Evolutionary conservation across 805 yeast genomes (phyloP).

Genomic region (Cyberlindnera xylosilytica): DNA sequence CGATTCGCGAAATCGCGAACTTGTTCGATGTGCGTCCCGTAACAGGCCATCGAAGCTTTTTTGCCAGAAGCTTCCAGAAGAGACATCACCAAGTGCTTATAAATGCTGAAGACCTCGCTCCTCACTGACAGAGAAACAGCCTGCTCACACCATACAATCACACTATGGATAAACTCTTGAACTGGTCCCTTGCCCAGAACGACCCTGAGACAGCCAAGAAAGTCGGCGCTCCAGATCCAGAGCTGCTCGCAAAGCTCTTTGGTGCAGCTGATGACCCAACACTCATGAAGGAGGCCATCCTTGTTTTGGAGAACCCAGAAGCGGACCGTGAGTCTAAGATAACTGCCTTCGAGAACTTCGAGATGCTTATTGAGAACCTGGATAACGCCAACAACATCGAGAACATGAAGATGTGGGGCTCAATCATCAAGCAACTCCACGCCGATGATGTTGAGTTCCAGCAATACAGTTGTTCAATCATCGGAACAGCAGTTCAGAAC

Average conservation of each 20-base stretch:
- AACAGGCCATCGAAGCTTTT: slow-evolving; percentile 4
- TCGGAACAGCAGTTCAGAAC: slow-evolving; percentile 93
- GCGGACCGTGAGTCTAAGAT: slow-evolving; percentile 61
- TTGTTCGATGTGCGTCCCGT: slow-evolving; percentile 3
- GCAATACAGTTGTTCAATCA: slow-evolving; percentile 62
- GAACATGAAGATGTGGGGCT: slow-evolving; percentile 76
- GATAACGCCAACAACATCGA: slow-evolving; percentile 95
- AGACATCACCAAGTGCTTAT: not conserved
- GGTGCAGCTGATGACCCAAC: slow-evolving; percentile 82
- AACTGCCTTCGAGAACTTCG: slow-evolving; percentile 84
- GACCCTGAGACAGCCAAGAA: slow-evolving; percentile 64
- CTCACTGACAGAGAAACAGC: too few relatives aligned
- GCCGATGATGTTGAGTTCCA: slow-evolving; percentile 44
- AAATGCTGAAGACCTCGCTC: too few relatives aligned
- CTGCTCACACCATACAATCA: not conserved
- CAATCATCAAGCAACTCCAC: slow-evolving; percentile 53
- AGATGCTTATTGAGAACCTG: slow-evolving; percentile 87
- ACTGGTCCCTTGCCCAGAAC: slow-evolving; percentile 89
- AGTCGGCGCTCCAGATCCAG: slow-evolving; percentile 76
- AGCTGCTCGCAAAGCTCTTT: slow-evolving; percentile 72
- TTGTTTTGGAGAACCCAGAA: slow-evolving; percentile 54
- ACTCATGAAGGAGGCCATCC: slow-evolving; percentile 75
- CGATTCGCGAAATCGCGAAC: slow-evolving; percentile 1
- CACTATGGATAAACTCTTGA: slow-evolving; percentile 80
- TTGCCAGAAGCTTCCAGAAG: slow-evolving; percentile 5